Evolutionary conservation across 2,329 filamentous ascomycete species (phyloP), one percentile per base, ranked within the genome.

Genomic region (Botrytis cinerea): DNA sequence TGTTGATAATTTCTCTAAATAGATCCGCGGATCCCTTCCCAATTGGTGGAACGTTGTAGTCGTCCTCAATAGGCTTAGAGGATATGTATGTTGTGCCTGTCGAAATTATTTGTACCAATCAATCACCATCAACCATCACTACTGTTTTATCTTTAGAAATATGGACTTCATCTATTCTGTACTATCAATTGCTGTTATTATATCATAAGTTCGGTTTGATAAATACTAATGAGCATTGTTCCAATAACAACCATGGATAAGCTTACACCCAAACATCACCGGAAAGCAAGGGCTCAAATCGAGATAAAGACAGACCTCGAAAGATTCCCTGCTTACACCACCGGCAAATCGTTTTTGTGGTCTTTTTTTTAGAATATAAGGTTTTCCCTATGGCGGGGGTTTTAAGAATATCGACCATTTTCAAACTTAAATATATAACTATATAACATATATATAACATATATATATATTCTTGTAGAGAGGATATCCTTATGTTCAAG

Each of bases 1-100:
- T n/a, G 22, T 62, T n/a, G 43, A 16, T 43, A 22, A 64, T 40
- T 28, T 46, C 40, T 43, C 40, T 32, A 22, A 22, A 20, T 66
- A 66, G 32, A 66, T 38, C 45, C 63, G 28, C 48, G 48, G 32
- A 66, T 38, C 45, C 63, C 12, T 66, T 46, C 62, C 40, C 20
- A 6, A 63, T 28, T 12, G n/a, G 3, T n/a, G 40, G 7, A 6
- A n/a, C 2, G 61, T 9, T 45, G 6, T 18, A 32, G 18, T 25
- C 43, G 12, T n/a, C 38, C 16, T 62, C 25, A n/a, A 43, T 45
- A 63, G 25, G 25, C 38, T 28, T 63, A 43, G 61, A 32, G 40
- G 18, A 63, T 45, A 63, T 62, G 16, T 18, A 62, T 62, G 38
- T 20, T 43, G 35, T 61, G 20, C 20, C 32, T 61, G 10, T 38